Evolutionary conservation across 768 basidiomycete species (phyloP).

Genomic region (Lentinula sp.): DNA sequence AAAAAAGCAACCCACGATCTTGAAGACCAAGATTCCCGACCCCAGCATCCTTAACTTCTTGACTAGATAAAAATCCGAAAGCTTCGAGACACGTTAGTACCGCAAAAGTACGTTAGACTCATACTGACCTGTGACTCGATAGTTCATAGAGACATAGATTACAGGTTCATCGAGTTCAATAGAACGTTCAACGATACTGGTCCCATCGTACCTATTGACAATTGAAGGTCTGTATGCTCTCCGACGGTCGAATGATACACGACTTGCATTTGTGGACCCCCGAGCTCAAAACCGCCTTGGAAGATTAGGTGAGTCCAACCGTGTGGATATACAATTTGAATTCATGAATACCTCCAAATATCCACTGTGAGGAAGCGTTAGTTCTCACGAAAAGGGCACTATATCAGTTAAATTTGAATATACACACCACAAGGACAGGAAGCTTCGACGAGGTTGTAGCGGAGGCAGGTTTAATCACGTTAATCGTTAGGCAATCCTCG

Average conservation of each 20-base stretch:
- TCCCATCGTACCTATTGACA: slow-evolving; percentile 35
- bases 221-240: background rate
- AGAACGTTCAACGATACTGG: slow-evolving; percentile 36
- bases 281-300: slow-evolving; percentile 32
- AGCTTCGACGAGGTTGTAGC: slow-evolving; percentile 36
- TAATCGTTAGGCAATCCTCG: slow-evolving; percentile 33
- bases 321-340: background rate
- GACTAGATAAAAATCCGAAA: slow-evolving; percentile 46
- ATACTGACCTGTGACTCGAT: slow-evolving; percentile 28
- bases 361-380: slow-evolving; percentile 31
- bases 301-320: background rate
- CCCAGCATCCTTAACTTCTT: slow-evolving; percentile 45
- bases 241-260: background rate
- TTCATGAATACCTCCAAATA: slow-evolving; percentile 33
- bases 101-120: too few species aligned
- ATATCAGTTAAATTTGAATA: background rate
- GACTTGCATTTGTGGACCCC: slow-evolving; percentile 28
- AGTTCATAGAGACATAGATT: slow-evolving; percentile 52
- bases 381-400: background rate
- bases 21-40: slow-evolving; percentile 62
- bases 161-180: slow-evolving; percentile 35
- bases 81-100: slow-evolving; percentile 17
- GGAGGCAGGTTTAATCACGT: slow-evolving; percentile 40
- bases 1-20: slow-evolving; percentile 38
- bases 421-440: slow-evolving; percentile 48